Evolutionary conservation across 2,329 filamentous ascomycete genomes (phyloP), one percentile per base, ranked within the genome.

Genomic region (Mariannaea sp.): DNA sequence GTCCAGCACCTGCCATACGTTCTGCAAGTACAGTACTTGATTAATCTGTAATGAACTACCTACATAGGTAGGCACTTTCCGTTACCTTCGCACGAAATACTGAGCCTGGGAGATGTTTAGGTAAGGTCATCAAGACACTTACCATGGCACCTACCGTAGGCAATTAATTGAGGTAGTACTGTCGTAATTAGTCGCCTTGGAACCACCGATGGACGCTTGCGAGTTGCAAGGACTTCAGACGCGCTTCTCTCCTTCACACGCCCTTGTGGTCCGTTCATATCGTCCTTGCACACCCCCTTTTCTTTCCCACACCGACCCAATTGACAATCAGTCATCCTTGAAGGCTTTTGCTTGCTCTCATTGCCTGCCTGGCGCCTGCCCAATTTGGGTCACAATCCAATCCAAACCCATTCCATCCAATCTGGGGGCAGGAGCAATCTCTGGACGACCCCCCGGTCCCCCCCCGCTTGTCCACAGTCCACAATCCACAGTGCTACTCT

Each of bases 381-480:
- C 55, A 55, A 52, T 52, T 41, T 49, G 42, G 45, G 38, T 38
- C 58, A 47, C 39, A 43, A 38, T 24, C 26, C 19, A 32, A 48
- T 48, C 24, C 33, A 10, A 30, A 30, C 14, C 17, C 16, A 36
- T 36, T 36, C 16, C n/a, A 36, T 36, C n/a, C 42, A 53, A 53
- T 53, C 50, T 53, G 50, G 50, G 49, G 43, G 22, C 50, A 44
- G n/a, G 16, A 46, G 35, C 29, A 53, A 64, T 59, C 58, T 56
- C 58, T 57, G 53, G 16, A 33, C 16, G 22, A 5, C 36, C 47
- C 58, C 60, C 46, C 48, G 42, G 53, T 39, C 22, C 36, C 47
- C 58, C 60, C 46, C 48, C 45, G 53, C 44, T 14, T 14, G 19
- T 48, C 39, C 38, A 30, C 33, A 40, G 29, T 12, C 48, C 39